These are phyloP conservation scores for Prunus armeniaca DNA, from an alignment of 306 rosid species.

Conservation along the genomic window DNA sequence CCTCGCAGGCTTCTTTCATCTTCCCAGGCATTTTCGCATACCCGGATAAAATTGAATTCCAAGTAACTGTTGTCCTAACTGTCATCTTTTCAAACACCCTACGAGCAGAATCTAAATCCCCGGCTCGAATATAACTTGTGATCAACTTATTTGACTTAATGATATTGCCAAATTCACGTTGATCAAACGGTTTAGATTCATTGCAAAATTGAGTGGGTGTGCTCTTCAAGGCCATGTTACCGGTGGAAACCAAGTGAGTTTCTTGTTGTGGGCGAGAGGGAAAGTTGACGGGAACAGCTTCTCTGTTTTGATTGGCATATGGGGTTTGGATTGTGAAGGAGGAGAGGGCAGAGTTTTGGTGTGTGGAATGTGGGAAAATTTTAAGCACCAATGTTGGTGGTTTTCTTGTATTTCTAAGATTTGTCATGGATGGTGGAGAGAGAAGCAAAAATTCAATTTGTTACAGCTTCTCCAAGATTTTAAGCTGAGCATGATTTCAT, in stretches of 20 bases:
- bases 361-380: conserved; percentile 9
- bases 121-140: conserved; percentile 41
- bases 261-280: conserved; percentile 16
- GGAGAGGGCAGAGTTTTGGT: conserved; percentile 14
- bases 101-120: conserved; percentile 60
- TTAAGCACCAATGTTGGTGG: conserved; percentile 4
- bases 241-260: conserved; percentile 27
- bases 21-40: conserved; percentile 46
- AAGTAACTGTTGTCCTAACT: conserved; percentile 56
- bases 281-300: conserved; percentile 11
- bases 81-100: conserved; percentile 53
- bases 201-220: background rate
- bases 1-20: conserved; percentile 41
- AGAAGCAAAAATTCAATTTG: background rate
- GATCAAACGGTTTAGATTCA: conserved; percentile 16
- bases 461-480: too few species aligned
- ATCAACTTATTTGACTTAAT: conserved; percentile 59
- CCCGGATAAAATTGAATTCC: conserved; percentile 73
- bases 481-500: background rate
- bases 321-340: conserved; percentile 18
- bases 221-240: conserved; percentile 9
- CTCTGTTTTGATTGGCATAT: conserved; percentile 16
- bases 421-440: conserved; percentile 14
- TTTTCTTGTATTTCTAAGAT: conserved; percentile 14
- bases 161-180: conserved; percentile 18